Conservation (phyloP, 768 basidiomycete genomes). For the Amanita pallidorosea region DNA sequence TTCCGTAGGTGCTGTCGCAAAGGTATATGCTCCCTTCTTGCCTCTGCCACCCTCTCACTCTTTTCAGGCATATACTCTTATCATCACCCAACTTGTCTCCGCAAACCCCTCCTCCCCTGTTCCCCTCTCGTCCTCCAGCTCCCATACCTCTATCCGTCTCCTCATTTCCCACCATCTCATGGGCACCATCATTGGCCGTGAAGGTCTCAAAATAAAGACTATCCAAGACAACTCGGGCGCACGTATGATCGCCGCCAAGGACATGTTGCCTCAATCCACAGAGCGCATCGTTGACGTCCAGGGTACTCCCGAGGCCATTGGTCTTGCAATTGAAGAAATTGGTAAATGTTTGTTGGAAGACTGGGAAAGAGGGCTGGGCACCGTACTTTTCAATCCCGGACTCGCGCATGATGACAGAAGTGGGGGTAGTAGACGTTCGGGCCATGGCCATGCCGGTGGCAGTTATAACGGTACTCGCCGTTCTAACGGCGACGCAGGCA, state of each 20-base stretch:
- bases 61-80: slow-evolving; percentile 84
- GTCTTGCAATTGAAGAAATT: slow-evolving; percentile 91
- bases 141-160: slow-evolving; percentile 88
- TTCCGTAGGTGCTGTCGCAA: slow-evolving; percentile 84
- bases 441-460: slow-evolving; percentile 36
- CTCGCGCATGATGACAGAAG: slow-evolving; percentile 56
- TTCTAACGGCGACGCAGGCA: slow-evolving; percentile 46
- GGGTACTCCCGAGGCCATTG: slow-evolving; percentile 86
- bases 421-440: slow-evolving; percentile 37
- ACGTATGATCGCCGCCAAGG: slow-evolving; percentile 97
- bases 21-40: slow-evolving; percentile 36
- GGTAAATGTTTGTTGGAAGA: slow-evolving; percentile 92
- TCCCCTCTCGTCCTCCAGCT: slow-evolving; percentile 56
- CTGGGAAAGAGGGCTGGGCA: slow-evolving; percentile 90
- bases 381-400: slow-evolving; percentile 93
- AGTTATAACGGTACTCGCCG: slow-evolving; percentile 45
- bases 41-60: slow-evolving; percentile 8
- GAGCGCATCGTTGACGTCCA: slow-evolving; percentile 98
- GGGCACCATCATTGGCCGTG: slow-evolving; percentile 97
- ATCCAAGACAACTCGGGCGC: slow-evolving; percentile 95
- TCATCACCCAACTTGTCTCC: slow-evolving; percentile 82
- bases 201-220: slow-evolving; percentile 95
- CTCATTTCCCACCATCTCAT: slow-evolving; percentile 98
- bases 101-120: slow-evolving; percentile 67
- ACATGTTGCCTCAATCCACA: slow-evolving; percentile 98